Percentiles rank a stretch among this genome's conserved stretches.
phyloP scores from a whole-genome alignment of 371 early-diverging fungal species.

The Zychaea mexicana region DNA sequence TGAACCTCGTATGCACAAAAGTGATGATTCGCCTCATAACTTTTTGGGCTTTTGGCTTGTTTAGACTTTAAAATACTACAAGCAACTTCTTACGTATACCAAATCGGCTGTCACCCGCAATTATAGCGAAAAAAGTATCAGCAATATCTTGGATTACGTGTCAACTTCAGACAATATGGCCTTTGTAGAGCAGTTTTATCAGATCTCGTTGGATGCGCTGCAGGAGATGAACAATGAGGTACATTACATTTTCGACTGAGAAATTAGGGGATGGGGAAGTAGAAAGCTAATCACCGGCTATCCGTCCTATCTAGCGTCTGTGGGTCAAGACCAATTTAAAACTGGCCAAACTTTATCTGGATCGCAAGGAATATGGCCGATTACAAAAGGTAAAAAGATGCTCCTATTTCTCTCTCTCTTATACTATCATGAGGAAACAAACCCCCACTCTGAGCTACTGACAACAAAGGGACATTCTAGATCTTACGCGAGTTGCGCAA shows the following conservation, averaged over 20 bases:
- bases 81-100: conserved; percentile 76
- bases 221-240: conserved; percentile 85
- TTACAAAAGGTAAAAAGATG: conserved; percentile 67
- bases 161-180: conserved; percentile 73
- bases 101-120: conserved; percentile 87
- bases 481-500: conserved; percentile 75
- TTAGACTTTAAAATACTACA: conserved; percentile 79
- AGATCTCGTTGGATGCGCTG: conserved; percentile 74
- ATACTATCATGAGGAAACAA: too few species aligned
- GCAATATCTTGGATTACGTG: conserved; percentile 89
- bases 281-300: background rate
- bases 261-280: too few species aligned
- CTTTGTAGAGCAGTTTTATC: conserved; percentile 86
- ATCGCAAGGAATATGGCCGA: conserved; percentile 77
- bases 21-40: background rate
- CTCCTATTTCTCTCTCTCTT: too few species aligned
- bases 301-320: conserved; percentile 65
- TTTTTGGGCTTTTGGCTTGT: background rate
- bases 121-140: conserved; percentile 95
- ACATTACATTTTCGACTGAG: too few species aligned
- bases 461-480: too few species aligned
- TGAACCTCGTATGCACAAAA: background rate
- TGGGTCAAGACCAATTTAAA: conserved; percentile 93
- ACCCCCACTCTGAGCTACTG: too few species aligned
- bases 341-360: conserved; percentile 88